Conservation (phyloP, 768 basidiomycete genomes). For the Jaapia argillacea region DNA sequence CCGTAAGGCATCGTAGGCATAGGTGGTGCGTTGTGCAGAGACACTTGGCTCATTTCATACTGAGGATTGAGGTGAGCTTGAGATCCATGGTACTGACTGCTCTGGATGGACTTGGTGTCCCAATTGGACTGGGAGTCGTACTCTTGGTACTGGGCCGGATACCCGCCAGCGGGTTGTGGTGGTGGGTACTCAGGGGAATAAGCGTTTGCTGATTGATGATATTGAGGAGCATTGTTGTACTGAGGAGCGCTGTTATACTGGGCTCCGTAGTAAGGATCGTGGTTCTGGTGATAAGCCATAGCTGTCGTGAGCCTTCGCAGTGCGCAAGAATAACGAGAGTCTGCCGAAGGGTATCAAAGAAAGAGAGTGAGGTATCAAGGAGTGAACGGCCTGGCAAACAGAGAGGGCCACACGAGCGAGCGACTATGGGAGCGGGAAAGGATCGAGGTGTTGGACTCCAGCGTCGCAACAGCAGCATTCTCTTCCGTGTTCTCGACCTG, state of each 20-base stretch:
- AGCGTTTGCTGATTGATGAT: background rate
- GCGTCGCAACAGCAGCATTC: too few species aligned
- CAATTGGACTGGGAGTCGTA: constrained; percentile 21
- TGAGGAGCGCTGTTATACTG: background rate
- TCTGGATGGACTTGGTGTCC: constrained; percentile 46
- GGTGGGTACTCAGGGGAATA: constrained; percentile 6
- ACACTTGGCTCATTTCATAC: constrained; percentile 47
- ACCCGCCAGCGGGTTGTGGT: constrained; percentile 5
- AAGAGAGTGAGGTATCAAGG: too few species aligned
- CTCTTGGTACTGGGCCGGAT: constrained; percentile 9
- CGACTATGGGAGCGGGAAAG: background rate
- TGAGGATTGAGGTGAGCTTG: constrained; percentile 60
- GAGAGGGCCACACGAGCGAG: too few species aligned
- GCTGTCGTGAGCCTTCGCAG: background rate
- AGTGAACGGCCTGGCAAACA: too few species aligned
- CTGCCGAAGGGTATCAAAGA: too few species aligned
- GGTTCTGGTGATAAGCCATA: constrained; percentile 47
- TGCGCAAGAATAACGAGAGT: background rate
- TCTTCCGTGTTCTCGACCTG: too few species aligned
- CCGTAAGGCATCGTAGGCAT: constrained; percentile 44
- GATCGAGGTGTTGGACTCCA: too few species aligned
- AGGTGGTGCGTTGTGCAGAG: constrained; percentile 31
- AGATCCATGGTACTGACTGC: constrained; percentile 58
- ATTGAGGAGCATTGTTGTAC: background rate
- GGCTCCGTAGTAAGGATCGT: constrained; percentile 37